Evolutionary conservation across 768 basidiomycete species (phyloP).

Genomic region (Amanita thiersii): DNA sequence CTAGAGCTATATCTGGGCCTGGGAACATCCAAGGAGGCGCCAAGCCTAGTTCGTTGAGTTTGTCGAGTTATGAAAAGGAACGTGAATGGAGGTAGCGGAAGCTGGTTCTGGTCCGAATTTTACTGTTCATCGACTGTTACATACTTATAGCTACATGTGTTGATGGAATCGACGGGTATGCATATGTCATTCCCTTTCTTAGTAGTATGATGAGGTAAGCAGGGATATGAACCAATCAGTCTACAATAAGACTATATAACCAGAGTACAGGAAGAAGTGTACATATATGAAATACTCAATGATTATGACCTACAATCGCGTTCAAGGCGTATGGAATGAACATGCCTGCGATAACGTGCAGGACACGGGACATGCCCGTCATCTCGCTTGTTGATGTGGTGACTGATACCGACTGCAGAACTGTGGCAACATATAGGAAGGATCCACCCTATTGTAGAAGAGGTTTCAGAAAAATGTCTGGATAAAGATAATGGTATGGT

Average conservation of each 20-base stretch:
- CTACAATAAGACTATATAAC: background rate
- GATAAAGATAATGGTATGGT: background rate
- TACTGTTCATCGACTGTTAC: too few relatives aligned
- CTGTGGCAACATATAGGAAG: conserved; percentile 91
- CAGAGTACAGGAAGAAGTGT: too few relatives aligned
- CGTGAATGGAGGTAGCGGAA: background rate
- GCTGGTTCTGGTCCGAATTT: too few relatives aligned
- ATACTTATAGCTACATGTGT: conserved; percentile 1
- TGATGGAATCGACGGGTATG: background rate
- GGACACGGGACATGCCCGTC: conserved; percentile 34
- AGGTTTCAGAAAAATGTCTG: background rate
- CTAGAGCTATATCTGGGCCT: too few relatives aligned
- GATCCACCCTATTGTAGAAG: conserved; percentile 69
- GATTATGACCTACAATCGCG: conserved; percentile 53
- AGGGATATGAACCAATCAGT: too few relatives aligned
- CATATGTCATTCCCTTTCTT: too few relatives aligned
- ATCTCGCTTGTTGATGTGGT: conserved; percentile 31
- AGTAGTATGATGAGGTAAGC: too few relatives aligned
- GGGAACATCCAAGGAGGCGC: too few relatives aligned
- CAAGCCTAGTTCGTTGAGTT: too few relatives aligned
- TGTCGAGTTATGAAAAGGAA: too few relatives aligned
- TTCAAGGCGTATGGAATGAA: conserved; percentile 59
- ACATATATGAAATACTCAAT: conserved; percentile 19
- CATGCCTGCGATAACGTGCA: conserved; percentile 60
- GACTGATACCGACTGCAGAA: conserved; percentile 69